Evolutionary conservation across 352 stramenopile genomes (phyloP).

Genomic region (Globisporangium ultimum): DNA sequence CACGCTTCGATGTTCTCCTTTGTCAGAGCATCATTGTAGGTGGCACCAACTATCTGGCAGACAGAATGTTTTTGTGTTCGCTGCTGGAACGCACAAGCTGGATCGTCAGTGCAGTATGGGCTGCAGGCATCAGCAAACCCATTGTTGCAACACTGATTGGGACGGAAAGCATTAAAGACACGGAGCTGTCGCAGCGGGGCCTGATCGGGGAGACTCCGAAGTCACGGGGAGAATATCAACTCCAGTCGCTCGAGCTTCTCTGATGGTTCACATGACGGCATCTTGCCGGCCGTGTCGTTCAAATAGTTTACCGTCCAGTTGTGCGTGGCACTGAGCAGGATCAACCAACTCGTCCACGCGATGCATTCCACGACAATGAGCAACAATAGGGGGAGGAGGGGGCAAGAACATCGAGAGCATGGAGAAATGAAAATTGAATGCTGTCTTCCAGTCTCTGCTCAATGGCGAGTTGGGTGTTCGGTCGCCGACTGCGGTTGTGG

Average conservation of each 20-base stretch:
- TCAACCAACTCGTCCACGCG: too few relatives aligned
- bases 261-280: slow-evolving; percentile 25
- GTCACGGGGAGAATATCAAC: slow-evolving; percentile 14
- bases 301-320: too few relatives aligned
- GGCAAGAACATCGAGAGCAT: too few relatives aligned
- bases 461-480: too few relatives aligned
- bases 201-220: slow-evolving; percentile 24
- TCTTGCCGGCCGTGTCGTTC: background rate
- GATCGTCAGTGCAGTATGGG: slow-evolving; percentile 12
- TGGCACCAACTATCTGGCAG: slow-evolving; percentile 6
- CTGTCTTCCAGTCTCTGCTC: too few relatives aligned
- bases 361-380: too few relatives aligned
- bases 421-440: too few relatives aligned
- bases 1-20: slow-evolving; percentile 23
- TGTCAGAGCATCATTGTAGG: slow-evolving; percentile 17
- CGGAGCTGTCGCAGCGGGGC: slow-evolving; percentile 8
- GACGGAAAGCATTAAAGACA: slow-evolving; percentile 25
- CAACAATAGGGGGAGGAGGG: too few relatives aligned
- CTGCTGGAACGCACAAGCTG: background rate
- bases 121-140: slow-evolving; percentile 27
- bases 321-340: too few relatives aligned
- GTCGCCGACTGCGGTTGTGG: too few relatives aligned
- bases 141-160: slow-evolving; percentile 28
- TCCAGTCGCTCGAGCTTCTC: slow-evolving; percentile 23
- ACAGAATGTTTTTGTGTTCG: slow-evolving; percentile 9